Percentiles rank a stretch among this genome's conserved stretches.
phyloP scores from a whole-genome alignment of 371 early-diverging fungal species.

The Choanephora cucurbitarum region DNA sequence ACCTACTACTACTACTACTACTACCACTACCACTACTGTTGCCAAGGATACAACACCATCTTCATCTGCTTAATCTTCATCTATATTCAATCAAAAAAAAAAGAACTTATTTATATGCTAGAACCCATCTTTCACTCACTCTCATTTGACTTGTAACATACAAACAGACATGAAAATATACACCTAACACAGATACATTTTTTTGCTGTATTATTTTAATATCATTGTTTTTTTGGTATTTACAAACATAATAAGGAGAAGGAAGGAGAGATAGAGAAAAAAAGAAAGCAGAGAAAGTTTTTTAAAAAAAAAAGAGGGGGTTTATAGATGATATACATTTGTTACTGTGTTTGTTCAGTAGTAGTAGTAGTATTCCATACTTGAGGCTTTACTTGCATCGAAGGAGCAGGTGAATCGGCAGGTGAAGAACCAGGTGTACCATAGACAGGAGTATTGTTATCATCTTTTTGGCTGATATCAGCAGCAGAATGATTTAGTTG shows the following conservation, averaged over 20 bases:
- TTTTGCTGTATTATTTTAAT: too few relatives aligned
- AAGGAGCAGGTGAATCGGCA: conserved; percentile 9
- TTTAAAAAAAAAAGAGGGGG: too few relatives aligned
- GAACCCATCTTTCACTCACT: too few relatives aligned
- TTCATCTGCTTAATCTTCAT: not conserved
- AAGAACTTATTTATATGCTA: not conserved
- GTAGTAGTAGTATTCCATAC: not conserved
- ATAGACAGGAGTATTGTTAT: not conserved
- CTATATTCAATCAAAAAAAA: not conserved
- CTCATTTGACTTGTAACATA: too few relatives aligned
- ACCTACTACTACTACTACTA: conserved; percentile 50
- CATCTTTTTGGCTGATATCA: conserved; percentile 2
- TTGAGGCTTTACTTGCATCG: not conserved
- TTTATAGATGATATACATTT: too few relatives aligned
- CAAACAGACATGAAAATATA: too few relatives aligned
- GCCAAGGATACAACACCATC: not conserved
- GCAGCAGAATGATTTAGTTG: conserved; percentile 20
- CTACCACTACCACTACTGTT: conserved; percentile 39
- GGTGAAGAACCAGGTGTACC: conserved; percentile 20
- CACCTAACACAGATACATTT: too few relatives aligned
- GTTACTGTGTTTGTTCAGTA: not conserved
- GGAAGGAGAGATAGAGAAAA: too few relatives aligned
- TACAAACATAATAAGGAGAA: too few relatives aligned
- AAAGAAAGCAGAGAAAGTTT: too few relatives aligned
- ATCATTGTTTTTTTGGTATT: too few relatives aligned